Conservation (phyloP, 495 filamentous ascomycete species). For the Tuber umbilicatum region DNA sequence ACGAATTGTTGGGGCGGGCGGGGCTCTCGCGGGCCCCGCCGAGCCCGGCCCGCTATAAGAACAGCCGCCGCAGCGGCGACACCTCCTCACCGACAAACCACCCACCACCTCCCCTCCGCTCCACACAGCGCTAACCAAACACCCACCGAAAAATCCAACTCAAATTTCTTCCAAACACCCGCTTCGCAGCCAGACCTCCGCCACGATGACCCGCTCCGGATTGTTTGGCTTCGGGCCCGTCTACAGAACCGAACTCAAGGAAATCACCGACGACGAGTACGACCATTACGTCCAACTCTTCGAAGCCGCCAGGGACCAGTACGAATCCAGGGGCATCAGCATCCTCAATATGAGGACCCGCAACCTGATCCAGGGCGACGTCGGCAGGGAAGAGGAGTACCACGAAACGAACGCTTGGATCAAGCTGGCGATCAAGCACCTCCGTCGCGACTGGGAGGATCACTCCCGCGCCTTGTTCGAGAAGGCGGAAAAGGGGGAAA, state of each 20-base stretch:
- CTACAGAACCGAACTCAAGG: fast-evolving
- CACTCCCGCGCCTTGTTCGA: neutral
- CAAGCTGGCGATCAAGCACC: neutral
- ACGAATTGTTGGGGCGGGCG: too few relatives aligned
- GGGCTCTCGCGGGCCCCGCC: too few relatives aligned
- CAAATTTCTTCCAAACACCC: neutral
- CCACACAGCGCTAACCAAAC: too few relatives aligned
- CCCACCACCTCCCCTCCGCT: neutral
- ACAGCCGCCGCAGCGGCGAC: too few relatives aligned
- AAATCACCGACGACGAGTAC: neutral
- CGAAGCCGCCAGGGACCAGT: neutral
- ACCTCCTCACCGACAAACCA: neutral
- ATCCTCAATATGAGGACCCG: neutral
- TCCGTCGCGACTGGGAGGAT: neutral
- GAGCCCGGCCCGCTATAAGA: too few relatives aligned
- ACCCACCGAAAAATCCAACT: neutral
- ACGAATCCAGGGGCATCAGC: neutral
- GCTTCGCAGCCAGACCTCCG: neutral
- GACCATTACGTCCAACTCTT: neutral
- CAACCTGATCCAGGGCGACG: neutral
- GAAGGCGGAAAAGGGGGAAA: neutral
- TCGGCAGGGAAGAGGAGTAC: neutral
- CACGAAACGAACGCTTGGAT: neutral
- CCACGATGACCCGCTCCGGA: too few relatives aligned
- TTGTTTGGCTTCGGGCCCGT: neutral